Evolutionary conservation across 805 yeast genomes (phyloP).

Genomic region (Cyberlindnera petersonii): DNA sequence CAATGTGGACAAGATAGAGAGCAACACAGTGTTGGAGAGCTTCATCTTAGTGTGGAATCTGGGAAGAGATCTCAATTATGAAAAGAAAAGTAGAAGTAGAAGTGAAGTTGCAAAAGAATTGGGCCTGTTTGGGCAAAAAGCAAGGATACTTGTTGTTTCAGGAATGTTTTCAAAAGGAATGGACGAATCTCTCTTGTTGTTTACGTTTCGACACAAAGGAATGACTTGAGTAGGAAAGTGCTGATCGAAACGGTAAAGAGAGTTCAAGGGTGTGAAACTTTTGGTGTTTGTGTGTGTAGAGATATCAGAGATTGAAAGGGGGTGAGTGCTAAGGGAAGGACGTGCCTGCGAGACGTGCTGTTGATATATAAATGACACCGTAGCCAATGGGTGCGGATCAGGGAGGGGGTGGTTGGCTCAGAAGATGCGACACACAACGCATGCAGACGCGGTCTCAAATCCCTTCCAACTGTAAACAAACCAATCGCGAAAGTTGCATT

Average conservation of each 20-base stretch:
- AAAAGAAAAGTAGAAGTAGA: too few species aligned
- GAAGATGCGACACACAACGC: slow-evolving; percentile 4
- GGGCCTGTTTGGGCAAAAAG: too few species aligned
- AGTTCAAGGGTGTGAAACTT: slow-evolving; percentile 1
- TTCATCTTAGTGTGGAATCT: slow-evolving; percentile 22
- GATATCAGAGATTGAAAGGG: neutral
- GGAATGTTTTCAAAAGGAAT: slow-evolving; percentile 14
- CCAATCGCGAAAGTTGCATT: slow-evolving; percentile 1
- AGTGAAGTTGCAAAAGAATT: too few species aligned
- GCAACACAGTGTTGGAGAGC: slow-evolving; percentile 22
- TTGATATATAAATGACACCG: slow-evolving; percentile 4
- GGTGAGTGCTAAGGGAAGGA: neutral
- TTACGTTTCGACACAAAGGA: slow-evolving; percentile 1
- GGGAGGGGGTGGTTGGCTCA: slow-evolving; percentile 10
- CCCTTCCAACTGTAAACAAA: slow-evolving; percentile 6
- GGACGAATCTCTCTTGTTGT: slow-evolving; percentile 16
- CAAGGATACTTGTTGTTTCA: slow-evolving; percentile 9
- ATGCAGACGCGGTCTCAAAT: too few species aligned
- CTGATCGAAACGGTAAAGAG: neutral
- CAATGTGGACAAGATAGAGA: slow-evolving; percentile 22
- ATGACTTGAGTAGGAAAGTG: neutral
- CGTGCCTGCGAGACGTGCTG: slow-evolving; percentile 7
- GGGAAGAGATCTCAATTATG: too few species aligned
- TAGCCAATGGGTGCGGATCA: neutral
- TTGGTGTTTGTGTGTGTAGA: neutral